phyloP scores from a whole-genome alignment of 495 filamentous ascomycete species.

The Umbilicaria muhlenbergii region DNA sequence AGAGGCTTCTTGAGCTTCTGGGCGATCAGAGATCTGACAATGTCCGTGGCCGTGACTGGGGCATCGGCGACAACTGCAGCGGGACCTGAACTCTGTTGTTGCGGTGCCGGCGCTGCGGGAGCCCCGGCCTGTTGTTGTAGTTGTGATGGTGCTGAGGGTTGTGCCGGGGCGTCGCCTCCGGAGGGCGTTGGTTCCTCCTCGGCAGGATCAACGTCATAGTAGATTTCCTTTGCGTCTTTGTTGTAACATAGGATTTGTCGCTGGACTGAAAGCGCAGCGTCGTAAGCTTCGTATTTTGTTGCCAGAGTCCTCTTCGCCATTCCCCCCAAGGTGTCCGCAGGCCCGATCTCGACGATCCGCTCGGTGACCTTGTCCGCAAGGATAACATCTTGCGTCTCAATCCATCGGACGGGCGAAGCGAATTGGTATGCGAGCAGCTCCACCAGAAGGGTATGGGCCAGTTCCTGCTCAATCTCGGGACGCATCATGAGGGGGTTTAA shows the following conservation, averaged over 20 bases:
- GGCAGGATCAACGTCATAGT: slow-evolving; percentile 93
- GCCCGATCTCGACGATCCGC: slow-evolving; percentile 93
- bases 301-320: slow-evolving; percentile 96
- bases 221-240: slow-evolving; percentile 98
- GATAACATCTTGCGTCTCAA: slow-evolving; percentile 99
- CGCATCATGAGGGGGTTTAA: slow-evolving; percentile 51
- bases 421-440: slow-evolving; percentile 99
- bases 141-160: slow-evolving; percentile 21
- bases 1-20: slow-evolving; percentile 96
- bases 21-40: slow-evolving; percentile 82
- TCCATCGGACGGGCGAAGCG: slow-evolving; percentile 95
- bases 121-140: slow-evolving; percentile 26
- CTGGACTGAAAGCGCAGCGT: slow-evolving; percentile 88
- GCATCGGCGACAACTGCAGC: slow-evolving; percentile 75
- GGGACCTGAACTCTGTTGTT: slow-evolving; percentile 66
- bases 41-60: slow-evolving; percentile 74
- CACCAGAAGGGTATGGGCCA: slow-evolving; percentile 91
- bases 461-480: slow-evolving; percentile 96
- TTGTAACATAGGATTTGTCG: slow-evolving; percentile 98
- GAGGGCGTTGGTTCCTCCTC: slow-evolving; percentile 65
- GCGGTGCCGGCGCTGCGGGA: slow-evolving; percentile 36
- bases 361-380: slow-evolving; percentile 90
- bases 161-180: slow-evolving; percentile 24
- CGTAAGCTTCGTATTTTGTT: slow-evolving; percentile 97
- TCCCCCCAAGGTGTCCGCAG: slow-evolving; percentile 91